These are phyloP conservation scores for Ceratocystis colombiana DNA, from an alignment of 2,329 filamentous ascomycete species.

Conservation along the genomic window DNA sequence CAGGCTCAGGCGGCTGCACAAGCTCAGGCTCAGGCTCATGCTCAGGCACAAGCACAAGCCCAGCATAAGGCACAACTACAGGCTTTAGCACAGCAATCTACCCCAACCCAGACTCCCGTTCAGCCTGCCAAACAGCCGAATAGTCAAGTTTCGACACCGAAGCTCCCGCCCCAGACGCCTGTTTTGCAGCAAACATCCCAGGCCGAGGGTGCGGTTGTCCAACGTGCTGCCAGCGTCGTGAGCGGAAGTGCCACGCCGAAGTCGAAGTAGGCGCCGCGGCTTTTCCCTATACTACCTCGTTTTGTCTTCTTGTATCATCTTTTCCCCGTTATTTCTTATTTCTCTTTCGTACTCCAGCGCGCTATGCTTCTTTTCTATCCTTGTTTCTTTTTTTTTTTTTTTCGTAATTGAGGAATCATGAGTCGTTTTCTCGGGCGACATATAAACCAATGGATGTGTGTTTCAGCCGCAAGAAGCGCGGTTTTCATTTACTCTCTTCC, in stretches of 20 bases:
- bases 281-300: neutral
- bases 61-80: constrained; percentile 26
- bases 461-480: neutral
- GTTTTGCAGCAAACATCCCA: constrained; percentile 9
- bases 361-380: neutral
- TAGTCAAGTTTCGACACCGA: constrained; percentile 10
- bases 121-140: neutral
- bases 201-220: constrained; percentile 5
- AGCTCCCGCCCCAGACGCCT: constrained; percentile 19
- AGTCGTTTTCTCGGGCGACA: neutral
- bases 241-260: constrained; percentile 36
- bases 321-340: neutral
- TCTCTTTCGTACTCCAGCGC: constrained; percentile 1
- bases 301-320: neutral
- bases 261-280: constrained; percentile 6
- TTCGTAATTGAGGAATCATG: neutral
- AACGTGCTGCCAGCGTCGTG: constrained; percentile 31
- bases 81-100: constrained; percentile 25
- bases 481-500: neutral
- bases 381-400: neutral
- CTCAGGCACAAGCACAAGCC: constrained; percentile 22
- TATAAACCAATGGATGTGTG: neutral
- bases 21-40: constrained; percentile 23
- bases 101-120: constrained; percentile 20
- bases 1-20: constrained; percentile 16